Evolutionary conservation across 352 stramenopile genomes (phyloP).

Genomic region (Globisporangium cederbergense): DNA sequence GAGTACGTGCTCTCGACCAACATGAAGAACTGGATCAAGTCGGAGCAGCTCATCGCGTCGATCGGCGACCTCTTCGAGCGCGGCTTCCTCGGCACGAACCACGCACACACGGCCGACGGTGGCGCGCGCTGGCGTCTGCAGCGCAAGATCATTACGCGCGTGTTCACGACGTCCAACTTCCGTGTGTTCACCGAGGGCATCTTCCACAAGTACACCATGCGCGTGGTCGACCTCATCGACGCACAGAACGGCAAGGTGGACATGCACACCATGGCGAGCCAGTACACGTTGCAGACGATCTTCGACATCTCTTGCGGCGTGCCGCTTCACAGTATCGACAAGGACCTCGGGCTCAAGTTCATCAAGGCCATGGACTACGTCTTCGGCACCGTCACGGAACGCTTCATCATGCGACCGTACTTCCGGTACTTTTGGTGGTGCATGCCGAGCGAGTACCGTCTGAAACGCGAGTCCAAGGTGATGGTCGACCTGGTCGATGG

Average conservation of each 20-base stretch:
- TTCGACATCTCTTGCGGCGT: constrained; percentile 32
- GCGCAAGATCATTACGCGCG: constrained; percentile 79
- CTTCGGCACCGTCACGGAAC: constrained; percentile 38
- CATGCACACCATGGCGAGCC: no score
- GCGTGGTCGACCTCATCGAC: no score
- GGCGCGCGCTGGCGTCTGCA: constrained; percentile 62
- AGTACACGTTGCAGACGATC: no score
- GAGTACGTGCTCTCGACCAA: constrained; percentile 66
- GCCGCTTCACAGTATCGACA: constrained; percentile 28
- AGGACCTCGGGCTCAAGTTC: constrained; percentile 24
- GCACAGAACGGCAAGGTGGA: no score
- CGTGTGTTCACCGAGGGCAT: constrained; percentile 40
- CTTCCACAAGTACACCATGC: constrained; percentile 36
- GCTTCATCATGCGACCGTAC: constrained; percentile 54
- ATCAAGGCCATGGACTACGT: constrained; percentile 46
- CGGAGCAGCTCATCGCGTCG: constrained; percentile 50
- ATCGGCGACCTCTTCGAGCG: constrained; percentile 46
- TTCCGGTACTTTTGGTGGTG: constrained; percentile 53
- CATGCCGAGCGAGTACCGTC: constrained; percentile 54
- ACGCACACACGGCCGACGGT: constrained; percentile 40
- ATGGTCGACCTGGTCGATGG: constrained; percentile 29
- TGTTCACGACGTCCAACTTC: constrained; percentile 77
- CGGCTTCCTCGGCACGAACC: constrained; percentile 65
- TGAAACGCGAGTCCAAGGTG: constrained; percentile 24
- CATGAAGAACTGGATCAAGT: constrained; percentile 70